Base-by-base conservation (phyloP, 176 grass and related monocot genomes). In the Raddia guianensis region DNA sequence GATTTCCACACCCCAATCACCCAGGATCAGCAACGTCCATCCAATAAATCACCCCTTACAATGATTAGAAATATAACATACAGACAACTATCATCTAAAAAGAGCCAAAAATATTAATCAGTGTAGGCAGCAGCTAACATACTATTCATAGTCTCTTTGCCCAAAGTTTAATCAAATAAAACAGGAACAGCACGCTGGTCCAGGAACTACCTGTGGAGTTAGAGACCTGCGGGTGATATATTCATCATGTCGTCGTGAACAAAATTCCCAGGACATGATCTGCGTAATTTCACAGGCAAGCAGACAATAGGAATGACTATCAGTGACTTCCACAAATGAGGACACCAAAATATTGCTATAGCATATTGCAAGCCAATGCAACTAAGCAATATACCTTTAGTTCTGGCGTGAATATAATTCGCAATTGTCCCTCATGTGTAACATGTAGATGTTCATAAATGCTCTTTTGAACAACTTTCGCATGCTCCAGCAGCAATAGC, bases 181-280 rank as follows among this genome's bases (percentile, higher is more conserved):
- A 66, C 8, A 89, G 27, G 55, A 60, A 50, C 42, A 33, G 12
- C 46, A 50, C 11, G 5, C 19, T 13, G 42, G 60, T 49, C 57
- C 57, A 66, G 49, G 57, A 76, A 76, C 34, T 66, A 99, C 97
- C 93, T 99, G 97, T 60, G 91, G 91, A 80, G 97, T 81, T 75
- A 99, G 53, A 73, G 91, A 88, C 83, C 87, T 93, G 53, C 91
- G 90, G 40, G 97, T 90, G 57, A 91, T 84, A 86, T 93, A 99
- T 69, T 99, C 93, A 20, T 96, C 93, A 72, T 99, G 91, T 32
- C 82, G 84, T 6, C 73, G 89, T 84, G 89, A 90, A 90, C 97
- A 99, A 72, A 99, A 99, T 68, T 99, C 93, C 97, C 97, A 99
- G 27, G 82, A 99, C 78, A 99, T 66, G 79, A 99, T 96, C 97